phyloP scores from a whole-genome alignment of 352 stramenopile genomes.

The Albugo laibachii region DNA sequence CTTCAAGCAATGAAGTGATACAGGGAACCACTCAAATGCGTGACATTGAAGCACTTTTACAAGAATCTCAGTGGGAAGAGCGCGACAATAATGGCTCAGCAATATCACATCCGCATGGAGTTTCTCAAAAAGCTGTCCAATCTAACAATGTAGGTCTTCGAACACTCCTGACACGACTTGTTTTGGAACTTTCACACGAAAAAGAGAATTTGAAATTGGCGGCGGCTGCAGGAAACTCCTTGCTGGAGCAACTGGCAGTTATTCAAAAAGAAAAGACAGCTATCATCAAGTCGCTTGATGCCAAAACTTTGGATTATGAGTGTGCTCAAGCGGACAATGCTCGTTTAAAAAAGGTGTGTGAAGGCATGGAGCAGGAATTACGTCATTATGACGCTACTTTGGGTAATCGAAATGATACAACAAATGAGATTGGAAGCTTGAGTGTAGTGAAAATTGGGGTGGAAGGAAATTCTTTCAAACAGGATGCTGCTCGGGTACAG shows the following conservation, averaged over 20 bases:
- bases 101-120: too few relatives aligned
- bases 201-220: constrained; percentile 25
- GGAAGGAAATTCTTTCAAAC: background rate
- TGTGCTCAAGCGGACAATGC: constrained; percentile 6
- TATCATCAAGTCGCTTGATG: constrained; percentile 12
- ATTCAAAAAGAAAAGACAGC: constrained; percentile 11
- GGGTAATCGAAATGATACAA: background rate
- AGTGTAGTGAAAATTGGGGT: too few relatives aligned
- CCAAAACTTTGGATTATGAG: constrained; percentile 9
- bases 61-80: too few relatives aligned
- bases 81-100: too few relatives aligned
- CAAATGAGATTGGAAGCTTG: background rate
- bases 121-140: too few relatives aligned
- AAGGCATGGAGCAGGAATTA: constrained; percentile 13
- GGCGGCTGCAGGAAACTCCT: constrained; percentile 22
- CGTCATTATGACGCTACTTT: constrained; percentile 1
- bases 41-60: too few relatives aligned
- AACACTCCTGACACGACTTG: too few relatives aligned
- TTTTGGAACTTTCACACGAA: constrained; percentile 16
- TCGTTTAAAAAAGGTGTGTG: constrained; percentile 12
- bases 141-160: too few relatives aligned
- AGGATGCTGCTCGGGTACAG: background rate
- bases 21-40: too few relatives aligned
- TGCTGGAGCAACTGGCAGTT: constrained; percentile 20
- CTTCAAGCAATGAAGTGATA: too few relatives aligned